Base-by-base conservation (phyloP, 768 basidiomycete species). In the Rhizopogon sp. region DNA sequence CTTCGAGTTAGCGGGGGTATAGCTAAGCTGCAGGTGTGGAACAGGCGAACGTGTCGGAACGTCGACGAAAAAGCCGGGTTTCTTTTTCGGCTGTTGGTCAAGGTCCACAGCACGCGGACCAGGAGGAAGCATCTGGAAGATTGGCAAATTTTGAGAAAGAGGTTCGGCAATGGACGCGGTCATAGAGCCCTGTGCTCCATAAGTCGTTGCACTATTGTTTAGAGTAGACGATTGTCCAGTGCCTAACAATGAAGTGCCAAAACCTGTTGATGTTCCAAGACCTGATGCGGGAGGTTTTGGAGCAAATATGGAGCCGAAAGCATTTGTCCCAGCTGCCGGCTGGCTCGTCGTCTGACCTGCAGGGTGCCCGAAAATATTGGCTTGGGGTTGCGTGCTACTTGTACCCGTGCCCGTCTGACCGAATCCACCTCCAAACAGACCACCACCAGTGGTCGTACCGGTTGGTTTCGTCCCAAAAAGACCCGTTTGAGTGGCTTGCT, bases 91-190 rank as follows among this genome's bases (percentile, higher is more conserved):
- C 56, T 76, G 74, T 55, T 77, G 77, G 17, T 88, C 88, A 14
- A 83, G 75, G 54, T 78, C 76, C 59, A 81, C 73, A 28, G 80
- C 79, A 47, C 79, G 88, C 28, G 82, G 88, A 39, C 85, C 83
- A 11, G 86, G 81, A 20, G 87, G 85, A 33, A 91, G 81, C 79
- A 90, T 77, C 51, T 80, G 82, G 66, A 87, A 91, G 50, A 88
- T 85, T 4, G 85, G 85, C 50, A 90, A 67, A 57, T 87, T 85
- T 49, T 81, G 76, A 33, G 80, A 81, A 58, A 93, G 85, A 7
- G 90, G 90, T 67, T 95, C 89, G 28, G 89, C 86, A 64, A 98
- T 91, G 17, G 94, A 94, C 1, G 93, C 90, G 8, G 87, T 88
- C 52, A 96, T 74, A 0, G 78, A 69, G 39, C 82, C 83, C 70